Conservation (phyloP, 768 basidiomycete species). For the Phlebiopsis gigantea region DNA sequence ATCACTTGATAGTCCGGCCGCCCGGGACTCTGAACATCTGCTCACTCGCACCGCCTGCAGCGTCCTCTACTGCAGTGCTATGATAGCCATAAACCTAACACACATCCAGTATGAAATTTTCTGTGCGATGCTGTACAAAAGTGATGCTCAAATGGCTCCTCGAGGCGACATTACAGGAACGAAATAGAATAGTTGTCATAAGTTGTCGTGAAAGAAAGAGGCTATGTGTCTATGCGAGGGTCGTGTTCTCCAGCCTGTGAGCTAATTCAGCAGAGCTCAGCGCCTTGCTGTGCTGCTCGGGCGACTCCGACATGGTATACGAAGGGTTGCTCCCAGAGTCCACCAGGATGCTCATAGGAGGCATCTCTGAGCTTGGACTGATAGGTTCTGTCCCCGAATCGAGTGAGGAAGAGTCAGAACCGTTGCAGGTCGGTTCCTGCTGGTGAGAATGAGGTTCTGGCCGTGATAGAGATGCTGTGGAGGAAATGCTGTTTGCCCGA, state of each 20-base stretch:
- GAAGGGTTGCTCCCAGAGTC: background rate
- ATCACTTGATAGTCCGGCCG: background rate
- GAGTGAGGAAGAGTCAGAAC: conserved; percentile 55
- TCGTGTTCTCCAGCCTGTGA: background rate
- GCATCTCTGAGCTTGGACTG: conserved; percentile 38
- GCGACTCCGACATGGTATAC: conserved; percentile 1
- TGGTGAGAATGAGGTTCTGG: conserved; percentile 19
- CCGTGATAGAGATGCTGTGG: conserved; percentile 32
- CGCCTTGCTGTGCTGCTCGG: background rate
- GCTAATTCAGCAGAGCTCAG: background rate
- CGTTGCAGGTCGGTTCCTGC: conserved; percentile 40
- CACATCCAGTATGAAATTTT: background rate
- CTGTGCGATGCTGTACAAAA: background rate
- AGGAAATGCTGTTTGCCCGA: conserved; percentile 44
- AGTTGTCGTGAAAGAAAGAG: background rate
- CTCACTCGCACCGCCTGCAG: background rate
- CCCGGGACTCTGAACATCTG: background rate
- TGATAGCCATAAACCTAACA: background rate
- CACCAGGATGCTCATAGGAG: conserved; percentile 15
- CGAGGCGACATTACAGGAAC: background rate
- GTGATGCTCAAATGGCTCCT: background rate
- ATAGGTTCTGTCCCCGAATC: conserved; percentile 50
- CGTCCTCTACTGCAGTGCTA: background rate
- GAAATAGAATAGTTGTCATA: background rate
- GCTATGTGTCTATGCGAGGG: background rate